phyloP scores from a whole-genome alignment of 1,284 basidiomycete genomes.

The Rhodotorula sp. region DNA sequence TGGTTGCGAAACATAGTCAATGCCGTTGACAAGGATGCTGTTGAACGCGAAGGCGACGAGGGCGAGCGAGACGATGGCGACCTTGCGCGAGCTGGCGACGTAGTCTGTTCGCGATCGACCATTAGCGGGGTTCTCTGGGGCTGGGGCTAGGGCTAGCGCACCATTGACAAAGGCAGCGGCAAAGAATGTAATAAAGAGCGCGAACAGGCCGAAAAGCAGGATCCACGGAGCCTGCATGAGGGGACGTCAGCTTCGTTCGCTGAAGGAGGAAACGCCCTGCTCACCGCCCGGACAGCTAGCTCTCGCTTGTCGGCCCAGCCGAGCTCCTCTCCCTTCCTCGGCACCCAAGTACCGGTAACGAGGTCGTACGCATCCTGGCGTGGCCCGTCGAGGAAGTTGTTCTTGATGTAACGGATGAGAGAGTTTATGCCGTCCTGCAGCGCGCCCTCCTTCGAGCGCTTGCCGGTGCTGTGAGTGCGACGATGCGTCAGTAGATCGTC shows the following conservation, averaged over 20 bases:
- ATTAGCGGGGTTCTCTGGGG: too few relatives aligned
- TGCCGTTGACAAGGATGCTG: slow-evolving; percentile 74
- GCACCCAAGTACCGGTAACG: slow-evolving; percentile 85
- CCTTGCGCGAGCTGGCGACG: slow-evolving; percentile 17
- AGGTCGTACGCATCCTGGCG: slow-evolving; percentile 94
- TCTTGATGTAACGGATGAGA: slow-evolving; percentile 82
- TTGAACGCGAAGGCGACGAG: slow-evolving; percentile 55
- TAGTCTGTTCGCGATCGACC: slow-evolving; percentile 16
- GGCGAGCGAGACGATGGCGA: slow-evolving; percentile 70
- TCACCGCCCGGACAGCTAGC: not conserved
- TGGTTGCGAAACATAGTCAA: slow-evolving; percentile 93
- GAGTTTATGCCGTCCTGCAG: slow-evolving; percentile 88
- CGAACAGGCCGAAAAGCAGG: slow-evolving; percentile 74
- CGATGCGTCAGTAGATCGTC: not conserved
- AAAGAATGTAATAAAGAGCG: slow-evolving; percentile 75
- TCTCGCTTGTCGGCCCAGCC: slow-evolving; percentile 55
- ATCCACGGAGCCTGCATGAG: slow-evolving; percentile 72
- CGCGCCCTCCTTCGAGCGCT: slow-evolving; percentile 73
- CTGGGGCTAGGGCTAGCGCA: slow-evolving; percentile 51
- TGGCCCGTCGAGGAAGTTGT: slow-evolving; percentile 95
- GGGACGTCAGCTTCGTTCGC: not conserved
- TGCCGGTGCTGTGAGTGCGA: slow-evolving; percentile 63
- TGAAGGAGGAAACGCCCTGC: not conserved
- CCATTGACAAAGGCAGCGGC: slow-evolving; percentile 61
- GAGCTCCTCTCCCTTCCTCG: slow-evolving; percentile 60